Conservation (phyloP, 768 basidiomycete genomes). For the Mycena epipterygia region DNA sequence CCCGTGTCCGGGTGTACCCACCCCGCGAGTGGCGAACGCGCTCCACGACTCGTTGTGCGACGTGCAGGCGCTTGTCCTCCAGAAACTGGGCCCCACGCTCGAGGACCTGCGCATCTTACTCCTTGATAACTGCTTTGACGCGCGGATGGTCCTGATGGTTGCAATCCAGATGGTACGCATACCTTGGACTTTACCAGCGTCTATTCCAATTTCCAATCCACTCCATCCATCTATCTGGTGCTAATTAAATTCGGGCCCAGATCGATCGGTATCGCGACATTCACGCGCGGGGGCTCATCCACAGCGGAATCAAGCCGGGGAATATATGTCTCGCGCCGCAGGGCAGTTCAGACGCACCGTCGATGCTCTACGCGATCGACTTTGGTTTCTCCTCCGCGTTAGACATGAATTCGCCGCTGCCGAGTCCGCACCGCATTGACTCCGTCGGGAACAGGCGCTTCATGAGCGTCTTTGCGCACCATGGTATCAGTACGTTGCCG, state of each 20-base stretch:
- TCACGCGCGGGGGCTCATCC: constrained; percentile 44
- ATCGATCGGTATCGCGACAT: constrained; percentile 44
- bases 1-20: constrained; percentile 32
- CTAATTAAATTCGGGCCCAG: constrained; percentile 26
- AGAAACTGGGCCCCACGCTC: constrained; percentile 46
- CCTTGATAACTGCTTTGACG: constrained; percentile 34
- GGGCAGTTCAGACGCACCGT: background rate
- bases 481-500: constrained; percentile 45
- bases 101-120: constrained; percentile 38
- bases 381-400: constrained; percentile 44
- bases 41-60: constrained; percentile 35
- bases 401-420: constrained; percentile 32
- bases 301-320: constrained; percentile 49
- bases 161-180: constrained; percentile 47
- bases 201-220: background rate
- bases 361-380: constrained; percentile 43
- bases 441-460: constrained; percentile 47
- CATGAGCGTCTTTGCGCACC: constrained; percentile 48
- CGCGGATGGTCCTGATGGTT: constrained; percentile 43
- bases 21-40: constrained; percentile 25
- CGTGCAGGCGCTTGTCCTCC: constrained; percentile 44
- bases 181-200: no score
- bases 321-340: constrained; percentile 46
- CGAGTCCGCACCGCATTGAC: constrained; percentile 37
- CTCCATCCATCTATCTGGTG: background rate